Conservation (phyloP, 2,329 filamentous ascomycete species). For the Cytospora schulzeri region DNA sequence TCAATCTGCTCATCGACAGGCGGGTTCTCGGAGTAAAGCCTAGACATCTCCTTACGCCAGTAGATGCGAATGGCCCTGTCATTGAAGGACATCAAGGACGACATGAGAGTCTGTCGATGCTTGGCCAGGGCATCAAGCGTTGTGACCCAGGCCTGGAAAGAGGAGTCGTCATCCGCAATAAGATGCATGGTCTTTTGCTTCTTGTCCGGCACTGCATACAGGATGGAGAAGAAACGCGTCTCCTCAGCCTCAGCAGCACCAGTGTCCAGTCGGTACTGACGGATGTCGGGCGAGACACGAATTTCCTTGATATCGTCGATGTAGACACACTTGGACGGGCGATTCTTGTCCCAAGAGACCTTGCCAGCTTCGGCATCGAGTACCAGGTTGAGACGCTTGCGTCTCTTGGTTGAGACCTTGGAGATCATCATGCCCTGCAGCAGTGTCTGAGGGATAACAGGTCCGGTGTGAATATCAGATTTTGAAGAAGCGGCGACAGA, state of each 20-base stretch:
- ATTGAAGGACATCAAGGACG: conserved; percentile 81
- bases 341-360: conserved; percentile 81
- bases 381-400: conserved; percentile 70
- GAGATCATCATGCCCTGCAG: conserved; percentile 76
- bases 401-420: conserved; percentile 84
- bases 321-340: conserved; percentile 82
- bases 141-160: conserved; percentile 77
- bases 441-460: conserved; percentile 75
- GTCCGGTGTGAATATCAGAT: conserved; percentile 55
- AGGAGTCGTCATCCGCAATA: conserved; percentile 72
- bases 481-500: conserved; percentile 46
- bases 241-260: conserved; percentile 69
- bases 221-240: conserved; percentile 82
- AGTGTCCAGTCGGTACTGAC: conserved; percentile 87
- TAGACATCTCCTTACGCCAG: conserved; percentile 83
- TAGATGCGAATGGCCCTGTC: conserved; percentile 80
- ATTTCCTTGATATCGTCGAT: conserved; percentile 96
- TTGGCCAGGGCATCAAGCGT: conserved; percentile 83
- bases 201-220: conserved; percentile 78
- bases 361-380: conserved; percentile 84
- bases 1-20: conserved; percentile 71
- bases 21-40: conserved; percentile 56
- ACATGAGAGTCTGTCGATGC: conserved; percentile 87
- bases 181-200: conserved; percentile 89
- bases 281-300: conserved; percentile 77